These are phyloP conservation scores for Kickxella alabastrina DNA, from an alignment of 192 early-diverging fungal species.

Conservation along the genomic window DNA sequence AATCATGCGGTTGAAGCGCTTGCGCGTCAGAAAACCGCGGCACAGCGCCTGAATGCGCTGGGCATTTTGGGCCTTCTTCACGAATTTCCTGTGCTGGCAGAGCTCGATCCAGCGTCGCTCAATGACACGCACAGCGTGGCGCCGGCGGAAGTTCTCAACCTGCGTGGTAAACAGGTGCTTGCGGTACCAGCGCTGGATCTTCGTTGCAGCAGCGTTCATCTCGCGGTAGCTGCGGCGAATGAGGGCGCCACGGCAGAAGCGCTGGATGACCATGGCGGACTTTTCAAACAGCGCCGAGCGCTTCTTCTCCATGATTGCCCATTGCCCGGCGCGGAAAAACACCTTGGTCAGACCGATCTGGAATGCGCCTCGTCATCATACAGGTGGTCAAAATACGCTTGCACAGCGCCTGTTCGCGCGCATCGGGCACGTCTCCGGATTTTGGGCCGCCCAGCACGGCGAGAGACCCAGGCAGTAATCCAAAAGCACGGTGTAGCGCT, in stretches of 20 bases:
- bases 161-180: slow-evolving; percentile 7
- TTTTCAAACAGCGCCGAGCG: slow-evolving; percentile 73
- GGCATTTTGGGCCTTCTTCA: neutral
- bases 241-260: slow-evolving; percentile 62
- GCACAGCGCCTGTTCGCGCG: slow-evolving; percentile 59
- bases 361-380: slow-evolving; percentile 77
- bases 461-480: neutral
- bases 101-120: slow-evolving; percentile 13
- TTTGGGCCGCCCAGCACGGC: neutral
- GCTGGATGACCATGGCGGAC: slow-evolving; percentile 78
- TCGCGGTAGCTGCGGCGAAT: slow-evolving; percentile 55
- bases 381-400: slow-evolving; percentile 56
- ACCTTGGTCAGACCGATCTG: slow-evolving; percentile 96
- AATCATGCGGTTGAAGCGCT: slow-evolving; percentile 1
- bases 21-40: slow-evolving; percentile 16
- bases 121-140: slow-evolving; percentile 27
- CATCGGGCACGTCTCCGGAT: slow-evolving; percentile 51
- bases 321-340: slow-evolving; percentile 94
- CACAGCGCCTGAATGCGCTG: slow-evolving; percentile 7
- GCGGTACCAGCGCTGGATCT: slow-evolving; percentile 37
- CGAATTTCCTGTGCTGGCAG: neutral
- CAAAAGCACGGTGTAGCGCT: slow-evolving; percentile 58
- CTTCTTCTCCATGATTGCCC: slow-evolving; percentile 74
- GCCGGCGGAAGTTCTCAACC: slow-evolving; percentile 5
- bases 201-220: slow-evolving; percentile 34